These are phyloP conservation scores for Aureobasidium melanogenum DNA, from an alignment of 2,329 filamentous ascomycete genomes.

Conservation along the genomic window DNA sequence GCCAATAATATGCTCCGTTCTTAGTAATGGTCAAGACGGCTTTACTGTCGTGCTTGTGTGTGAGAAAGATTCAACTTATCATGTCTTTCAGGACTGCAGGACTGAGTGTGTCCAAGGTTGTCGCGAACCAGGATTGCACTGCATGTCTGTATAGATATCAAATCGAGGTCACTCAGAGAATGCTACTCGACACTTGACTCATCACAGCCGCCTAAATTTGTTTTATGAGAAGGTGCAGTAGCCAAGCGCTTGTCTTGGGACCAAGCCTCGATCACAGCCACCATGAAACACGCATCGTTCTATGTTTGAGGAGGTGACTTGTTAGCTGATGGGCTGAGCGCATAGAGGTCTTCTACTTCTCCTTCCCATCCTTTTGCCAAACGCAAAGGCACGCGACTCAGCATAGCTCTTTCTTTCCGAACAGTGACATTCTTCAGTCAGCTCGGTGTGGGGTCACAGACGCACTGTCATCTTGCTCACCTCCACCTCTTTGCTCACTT, in stretches of 20 bases:
- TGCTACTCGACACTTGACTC: neutral
- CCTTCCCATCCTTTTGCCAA: neutral
- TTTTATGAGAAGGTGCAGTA: neutral
- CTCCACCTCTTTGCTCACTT: neutral
- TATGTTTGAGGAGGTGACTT: neutral
- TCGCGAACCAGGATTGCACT: neutral
- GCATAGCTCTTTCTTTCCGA: neutral
- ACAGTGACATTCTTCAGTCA: neutral
- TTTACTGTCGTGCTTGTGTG: neutral
- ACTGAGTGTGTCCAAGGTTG: neutral
- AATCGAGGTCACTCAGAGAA: neutral
- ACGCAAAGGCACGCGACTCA: neutral
- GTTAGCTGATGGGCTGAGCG: neutral
- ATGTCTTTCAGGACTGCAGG: neutral
- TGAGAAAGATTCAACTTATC: neutral
- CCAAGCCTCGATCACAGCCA: slow-evolving; percentile 7
- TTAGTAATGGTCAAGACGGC: neutral
- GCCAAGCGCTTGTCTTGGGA: slow-evolving; percentile 1
- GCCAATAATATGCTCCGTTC: neutral
- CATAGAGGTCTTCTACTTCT: neutral
- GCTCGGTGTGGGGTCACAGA: neutral
- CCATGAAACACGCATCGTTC: neutral
- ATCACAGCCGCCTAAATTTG: neutral
- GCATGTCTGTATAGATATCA: neutral
- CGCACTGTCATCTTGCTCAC: neutral